These are phyloP conservation scores for Cutaneotrichosporon dermatis DNA, from an alignment of 1,284 basidiomycete species.

Conservation along the genomic window DNA sequence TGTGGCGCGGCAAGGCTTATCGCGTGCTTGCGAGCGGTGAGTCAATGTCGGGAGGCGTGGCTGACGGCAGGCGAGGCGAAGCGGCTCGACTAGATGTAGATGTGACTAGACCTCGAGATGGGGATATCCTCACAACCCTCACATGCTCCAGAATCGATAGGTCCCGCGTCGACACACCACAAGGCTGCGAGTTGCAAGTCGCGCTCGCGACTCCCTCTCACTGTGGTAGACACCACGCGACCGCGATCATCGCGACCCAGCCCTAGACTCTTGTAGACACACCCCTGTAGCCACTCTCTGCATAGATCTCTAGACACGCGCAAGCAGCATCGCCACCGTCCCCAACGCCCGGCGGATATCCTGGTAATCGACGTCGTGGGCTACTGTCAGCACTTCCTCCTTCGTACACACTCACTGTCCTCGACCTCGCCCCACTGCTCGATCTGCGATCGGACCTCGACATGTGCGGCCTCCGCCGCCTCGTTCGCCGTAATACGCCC, in stretches of 20 bases:
- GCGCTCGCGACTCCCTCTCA: no score
- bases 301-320: constrained; percentile 19
- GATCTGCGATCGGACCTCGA: constrained; percentile 93
- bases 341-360: constrained; percentile 84
- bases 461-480: constrained; percentile 75
- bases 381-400: constrained; percentile 53
- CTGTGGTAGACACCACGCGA: no score
- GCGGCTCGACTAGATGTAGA: neutral
- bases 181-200: no score
- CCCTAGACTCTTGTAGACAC: neutral
- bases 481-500: constrained; percentile 72
- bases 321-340: constrained; percentile 62
- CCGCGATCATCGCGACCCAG: no score
- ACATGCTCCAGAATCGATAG: no score
- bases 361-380: constrained; percentile 91
- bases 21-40: constrained; percentile 38
- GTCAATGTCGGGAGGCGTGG: neutral
- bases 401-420: constrained; percentile 67
- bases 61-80: constrained; percentile 13
- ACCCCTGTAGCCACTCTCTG: neutral
- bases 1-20: constrained; percentile 66
- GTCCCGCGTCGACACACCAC: no score
- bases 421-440: constrained; percentile 97
- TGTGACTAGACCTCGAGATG: no score
- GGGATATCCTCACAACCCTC: no score